Evolutionary conservation across 106 monocot genomes (phyloP).

Genomic region (Xerophyta viscosa): DNA sequence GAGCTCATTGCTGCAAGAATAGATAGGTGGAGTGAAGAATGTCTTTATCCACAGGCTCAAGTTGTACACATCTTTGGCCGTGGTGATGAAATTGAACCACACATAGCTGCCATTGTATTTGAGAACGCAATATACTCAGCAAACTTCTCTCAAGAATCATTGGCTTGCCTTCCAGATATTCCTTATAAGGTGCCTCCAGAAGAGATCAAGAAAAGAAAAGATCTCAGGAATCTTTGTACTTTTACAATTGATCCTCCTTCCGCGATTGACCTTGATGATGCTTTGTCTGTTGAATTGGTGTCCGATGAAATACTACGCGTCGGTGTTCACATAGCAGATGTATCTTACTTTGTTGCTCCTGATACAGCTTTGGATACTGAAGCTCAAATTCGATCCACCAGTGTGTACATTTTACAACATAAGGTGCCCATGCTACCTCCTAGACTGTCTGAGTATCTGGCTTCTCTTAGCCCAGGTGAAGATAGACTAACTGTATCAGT

Average conservation of each 20-base stretch:
- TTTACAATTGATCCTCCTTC: conserved; percentile 83
- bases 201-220: conserved; percentile 56
- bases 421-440: conserved; percentile 75
- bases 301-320: conserved; percentile 44
- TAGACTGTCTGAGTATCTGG: conserved; percentile 46
- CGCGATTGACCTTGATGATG: conserved; percentile 89
- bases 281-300: conserved; percentile 69
- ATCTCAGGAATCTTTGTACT: conserved; percentile 59
- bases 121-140: conserved; percentile 60
- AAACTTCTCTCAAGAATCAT: conserved; percentile 45
- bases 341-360: conserved; percentile 74
- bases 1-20: conserved; percentile 67
- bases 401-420: conserved; percentile 65
- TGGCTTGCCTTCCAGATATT: conserved; percentile 47
- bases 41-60: conserved; percentile 39
- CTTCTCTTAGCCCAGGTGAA: conserved; percentile 66
- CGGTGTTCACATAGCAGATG: conserved; percentile 91
- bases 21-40: conserved; percentile 63
- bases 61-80: conserved; percentile 44
- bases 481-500: conserved; percentile 76
- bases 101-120: conserved; percentile 80
- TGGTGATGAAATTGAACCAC: conserved; percentile 69
- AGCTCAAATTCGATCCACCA: conserved; percentile 72
- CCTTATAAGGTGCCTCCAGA: conserved; percentile 51
- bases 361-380: conserved; percentile 71